Conservation (phyloP, 208 protist species). For the Lotmaria passim region DNA sequence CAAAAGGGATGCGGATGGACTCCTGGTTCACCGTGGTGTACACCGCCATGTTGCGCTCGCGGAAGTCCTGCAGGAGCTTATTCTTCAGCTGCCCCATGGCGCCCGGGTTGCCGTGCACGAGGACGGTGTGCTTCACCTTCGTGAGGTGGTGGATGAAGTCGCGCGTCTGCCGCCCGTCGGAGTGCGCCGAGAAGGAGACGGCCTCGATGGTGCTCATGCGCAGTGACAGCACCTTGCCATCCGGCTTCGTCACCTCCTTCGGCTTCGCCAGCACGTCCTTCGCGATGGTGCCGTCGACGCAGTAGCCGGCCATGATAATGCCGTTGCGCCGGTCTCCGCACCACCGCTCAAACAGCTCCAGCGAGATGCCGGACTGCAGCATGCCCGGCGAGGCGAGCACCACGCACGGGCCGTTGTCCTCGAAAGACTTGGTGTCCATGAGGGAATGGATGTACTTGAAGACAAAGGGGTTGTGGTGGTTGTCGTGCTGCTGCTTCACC, state of each 20-base stretch:
- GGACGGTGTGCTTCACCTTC: constrained; percentile 88
- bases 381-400: constrained; percentile 97
- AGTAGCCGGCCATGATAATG: constrained; percentile 97
- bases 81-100: constrained; percentile 95
- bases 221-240: constrained; percentile 90
- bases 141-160: constrained; percentile 88
- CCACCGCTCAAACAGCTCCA: constrained; percentile 99
- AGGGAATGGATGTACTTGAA: constrained; percentile 98
- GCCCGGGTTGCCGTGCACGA: constrained; percentile 96
- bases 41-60: constrained; percentile 76
- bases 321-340: constrained; percentile 96
- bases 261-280: constrained; percentile 90
- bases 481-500: constrained; percentile 92
- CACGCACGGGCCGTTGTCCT: constrained; percentile 94
- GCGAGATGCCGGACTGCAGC: constrained; percentile 97
- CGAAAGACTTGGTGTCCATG: constrained; percentile 89
- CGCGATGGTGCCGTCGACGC: constrained; percentile 97
- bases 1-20: constrained; percentile 94
- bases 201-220: constrained; percentile 92
- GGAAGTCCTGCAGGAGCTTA: constrained; percentile 89
- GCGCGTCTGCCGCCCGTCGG: constrained; percentile 94
- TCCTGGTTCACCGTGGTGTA: constrained; percentile 95
- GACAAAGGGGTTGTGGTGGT: constrained; percentile 96
- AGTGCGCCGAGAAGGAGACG: constrained; percentile 98
- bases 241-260: constrained; percentile 89